Conservation (phyloP, 1,139 yeast species). For the Yamadazyma mexicana region DNA sequence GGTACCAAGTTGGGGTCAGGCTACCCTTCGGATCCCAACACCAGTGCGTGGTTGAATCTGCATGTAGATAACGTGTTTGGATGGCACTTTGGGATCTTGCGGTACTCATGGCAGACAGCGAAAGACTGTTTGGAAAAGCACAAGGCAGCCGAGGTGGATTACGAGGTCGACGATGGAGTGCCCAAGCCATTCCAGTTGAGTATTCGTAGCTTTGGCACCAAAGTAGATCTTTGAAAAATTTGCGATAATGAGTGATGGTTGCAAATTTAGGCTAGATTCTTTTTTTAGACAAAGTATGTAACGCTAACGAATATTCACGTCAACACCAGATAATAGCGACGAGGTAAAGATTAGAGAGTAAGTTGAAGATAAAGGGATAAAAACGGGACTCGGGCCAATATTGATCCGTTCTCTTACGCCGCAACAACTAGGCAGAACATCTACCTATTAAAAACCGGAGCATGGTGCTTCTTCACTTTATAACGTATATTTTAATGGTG, state of each 20-base stretch:
- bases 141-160: conserved; percentile 44
- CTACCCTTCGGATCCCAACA: conserved; percentile 90
- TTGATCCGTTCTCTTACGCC: no score
- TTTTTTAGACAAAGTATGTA: background rate
- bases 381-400: no score
- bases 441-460: no score
- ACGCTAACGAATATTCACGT: background rate
- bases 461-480: no score
- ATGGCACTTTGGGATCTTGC: conserved; percentile 71
- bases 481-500: no score
- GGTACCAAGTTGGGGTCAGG: conserved; percentile 74
- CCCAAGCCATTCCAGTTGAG: conserved; percentile 5
- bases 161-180: conserved; percentile 26
- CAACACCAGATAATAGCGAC: no score
- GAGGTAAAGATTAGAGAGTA: no score
- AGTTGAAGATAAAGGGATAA: no score
- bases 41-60: conserved; percentile 66
- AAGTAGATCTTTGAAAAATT: conserved; percentile 4
- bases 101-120: conserved; percentile 96
- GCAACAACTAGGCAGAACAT: no score
- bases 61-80: conserved; percentile 78
- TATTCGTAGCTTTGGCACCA: conserved; percentile 5
- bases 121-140: conserved; percentile 63
- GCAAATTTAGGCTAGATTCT: background rate
- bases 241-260: background rate